Percentiles rank a stretch among this genome's conserved stretches.
Evolutionary conservation across 148 eudicot species (phyloP).

Genomic region (Bassia scoparia): DNA sequence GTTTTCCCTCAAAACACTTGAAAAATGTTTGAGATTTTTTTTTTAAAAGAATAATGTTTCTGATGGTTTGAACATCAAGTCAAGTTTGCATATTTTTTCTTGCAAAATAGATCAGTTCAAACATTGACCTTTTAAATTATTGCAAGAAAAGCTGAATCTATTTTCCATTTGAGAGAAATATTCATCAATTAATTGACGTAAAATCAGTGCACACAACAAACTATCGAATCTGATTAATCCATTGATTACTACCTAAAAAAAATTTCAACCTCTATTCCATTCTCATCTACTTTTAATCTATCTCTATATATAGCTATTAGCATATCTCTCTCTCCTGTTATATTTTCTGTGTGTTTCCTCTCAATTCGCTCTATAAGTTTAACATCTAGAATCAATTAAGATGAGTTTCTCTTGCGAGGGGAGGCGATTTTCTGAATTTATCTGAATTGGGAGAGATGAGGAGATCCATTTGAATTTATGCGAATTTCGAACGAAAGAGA

Average conservation of each 20-base stretch:
- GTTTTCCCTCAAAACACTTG: too few relatives aligned
- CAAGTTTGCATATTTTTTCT: neutral
- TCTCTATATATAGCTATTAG: neutral
- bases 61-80: neutral
- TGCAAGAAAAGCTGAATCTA: neutral
- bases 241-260: neutral
- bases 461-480: conserved; percentile 28
- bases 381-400: neutral
- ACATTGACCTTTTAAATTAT: neutral
- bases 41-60: too few relatives aligned
- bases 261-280: neutral
- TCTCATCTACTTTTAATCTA: neutral
- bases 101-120: conserved; percentile 10
- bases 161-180: neutral
- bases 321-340: neutral
- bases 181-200: neutral
- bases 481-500: conserved; percentile 24
- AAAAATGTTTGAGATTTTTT: too few relatives aligned
- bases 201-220: neutral
- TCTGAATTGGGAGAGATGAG: conserved; percentile 18
- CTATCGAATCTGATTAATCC: neutral
- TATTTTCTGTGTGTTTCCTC: neutral
- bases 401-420: conserved; percentile 17
- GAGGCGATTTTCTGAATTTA: neutral
- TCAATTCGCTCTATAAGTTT: neutral